Base-by-base conservation (phyloP, 176 grass and related monocot genomes). In the Areca catechu region DNA sequence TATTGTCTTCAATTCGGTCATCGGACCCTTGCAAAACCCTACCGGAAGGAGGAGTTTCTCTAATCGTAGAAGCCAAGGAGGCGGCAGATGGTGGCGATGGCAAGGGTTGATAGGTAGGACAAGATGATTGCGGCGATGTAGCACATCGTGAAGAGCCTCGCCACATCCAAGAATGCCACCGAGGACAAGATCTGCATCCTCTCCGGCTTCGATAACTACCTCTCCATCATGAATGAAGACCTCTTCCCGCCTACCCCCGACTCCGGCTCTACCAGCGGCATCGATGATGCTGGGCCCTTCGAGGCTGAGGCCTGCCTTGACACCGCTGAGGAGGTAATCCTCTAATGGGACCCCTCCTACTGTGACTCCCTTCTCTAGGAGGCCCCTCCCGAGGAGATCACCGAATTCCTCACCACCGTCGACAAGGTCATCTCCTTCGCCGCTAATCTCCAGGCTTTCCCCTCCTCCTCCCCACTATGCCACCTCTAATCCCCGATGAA, bases 161-260 rank as follows among this genome's bases (percentile, higher is more conserved):
- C 50, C 50, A 53, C 50, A 0, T 17, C 9, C 50, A 53, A 53
- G 50, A 53, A 53, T 15, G 50, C 50, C 50, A 15, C 50, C 10
- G 50, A 53, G 50, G 50, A 53, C 50, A 53, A n/a, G 50, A 53
- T 53, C 50, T 15, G 50, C 2, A 53, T 53, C 50, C 50, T 53
- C 50, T 53, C 50, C 50, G 50, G 50, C 10, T 53, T 53, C 15
- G 50, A 53, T 15, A 53, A 53, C 18, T 15, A 15, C 15, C 50
- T 53, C 50, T 53, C 50, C 50, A n/a, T 18, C 50, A 53, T 53
- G 17, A 16, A 53, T 15, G 18, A 53, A 1, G 50, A 17, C 1
- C 50, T 53, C 18, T 18, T 53, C 50, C 18, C 18, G 17, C 18
- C 50, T 16, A 4, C 50, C 1, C 17, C 50, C 18, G 16, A 16